Conservation (phyloP, 1,284 basidiomycete genomes). For the Ceratobasidium sp. region DNA sequence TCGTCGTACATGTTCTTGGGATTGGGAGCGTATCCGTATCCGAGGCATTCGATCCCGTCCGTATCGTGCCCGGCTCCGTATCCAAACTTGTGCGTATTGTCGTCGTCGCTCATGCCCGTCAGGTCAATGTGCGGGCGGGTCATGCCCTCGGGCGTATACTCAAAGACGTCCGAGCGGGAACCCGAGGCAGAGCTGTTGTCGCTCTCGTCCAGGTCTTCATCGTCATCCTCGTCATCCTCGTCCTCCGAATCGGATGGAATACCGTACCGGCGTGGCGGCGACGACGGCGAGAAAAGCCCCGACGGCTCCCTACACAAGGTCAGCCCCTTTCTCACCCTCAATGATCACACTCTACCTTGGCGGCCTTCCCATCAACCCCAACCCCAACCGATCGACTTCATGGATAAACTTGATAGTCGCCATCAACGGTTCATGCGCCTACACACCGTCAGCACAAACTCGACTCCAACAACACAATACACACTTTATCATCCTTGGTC, state of each 20-base stretch:
- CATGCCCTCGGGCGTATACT: conserved; percentile 19
- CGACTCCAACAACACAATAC: neutral
- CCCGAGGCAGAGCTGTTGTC: neutral
- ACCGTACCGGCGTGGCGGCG: conserved; percentile 28
- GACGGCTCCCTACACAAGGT: conserved; percentile 15
- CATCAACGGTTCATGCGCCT: conserved; percentile 36
- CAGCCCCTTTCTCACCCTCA: neutral
- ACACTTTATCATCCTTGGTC: conserved; percentile 41
- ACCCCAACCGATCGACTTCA: conserved; percentile 20
- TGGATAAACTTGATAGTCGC: conserved; percentile 38
- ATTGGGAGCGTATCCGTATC: conserved; percentile 24
- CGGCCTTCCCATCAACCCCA: neutral
- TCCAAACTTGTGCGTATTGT: neutral
- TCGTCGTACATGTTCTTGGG: conserved; percentile 3
- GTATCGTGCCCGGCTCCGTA: neutral
- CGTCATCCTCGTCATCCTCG: conserved; percentile 31
- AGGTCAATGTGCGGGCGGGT: conserved; percentile 28
- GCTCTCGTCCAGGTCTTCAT: conserved; percentile 20
- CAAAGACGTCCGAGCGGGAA: conserved; percentile 36
- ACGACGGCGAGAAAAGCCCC: conserved; percentile 6
- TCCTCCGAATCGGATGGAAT: conserved; percentile 39
- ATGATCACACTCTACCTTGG: neutral
- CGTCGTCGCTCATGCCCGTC: conserved; percentile 36
- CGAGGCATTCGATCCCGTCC: conserved; percentile 41
- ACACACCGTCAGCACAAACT: neutral